Conservation (phyloP, 2,329 filamentous ascomycete species). For the Penicillium nordicum region DNA sequence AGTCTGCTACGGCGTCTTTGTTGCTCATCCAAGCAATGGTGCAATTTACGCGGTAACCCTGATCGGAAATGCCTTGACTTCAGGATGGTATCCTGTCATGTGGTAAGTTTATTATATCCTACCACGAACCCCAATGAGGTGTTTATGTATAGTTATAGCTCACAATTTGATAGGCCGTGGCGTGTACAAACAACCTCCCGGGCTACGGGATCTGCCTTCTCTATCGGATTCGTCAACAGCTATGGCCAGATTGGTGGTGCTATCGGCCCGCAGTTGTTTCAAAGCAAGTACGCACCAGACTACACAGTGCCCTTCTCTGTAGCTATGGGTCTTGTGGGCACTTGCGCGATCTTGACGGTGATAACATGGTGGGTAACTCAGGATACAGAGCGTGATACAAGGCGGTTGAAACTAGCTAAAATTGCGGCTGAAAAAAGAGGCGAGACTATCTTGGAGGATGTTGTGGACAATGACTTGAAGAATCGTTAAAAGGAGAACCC, state of each 20-base stretch:
- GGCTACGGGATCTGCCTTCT: conserved; percentile 51
- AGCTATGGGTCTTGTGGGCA: conserved; percentile 46
- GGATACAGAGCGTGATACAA: conserved; percentile 46
- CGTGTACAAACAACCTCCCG: conserved; percentile 48
- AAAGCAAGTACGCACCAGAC: conserved; percentile 45
- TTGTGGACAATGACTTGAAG: conserved; percentile 40
- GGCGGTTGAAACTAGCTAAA: conserved; percentile 44
- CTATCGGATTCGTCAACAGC: conserved; percentile 51
- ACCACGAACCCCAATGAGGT: no score
- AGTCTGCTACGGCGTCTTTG: conserved; percentile 47
- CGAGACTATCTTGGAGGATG: conserved; percentile 45
- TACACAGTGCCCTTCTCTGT: conserved; percentile 46
- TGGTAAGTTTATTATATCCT: conserved; percentile 25
- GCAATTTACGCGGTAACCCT: conserved; percentile 49
- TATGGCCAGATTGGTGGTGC: conserved; percentile 52
- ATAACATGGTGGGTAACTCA: conserved; percentile 48
- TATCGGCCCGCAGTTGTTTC: conserved; percentile 49
- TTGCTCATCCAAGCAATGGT: conserved; percentile 46
- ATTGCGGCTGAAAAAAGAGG: conserved; percentile 42
- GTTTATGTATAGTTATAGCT: not conserved
- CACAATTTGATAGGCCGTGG: conserved; percentile 40
- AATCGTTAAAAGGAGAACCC: not conserved
- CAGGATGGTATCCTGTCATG: conserved; percentile 50
- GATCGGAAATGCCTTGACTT: conserved; percentile 44
- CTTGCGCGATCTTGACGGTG: conserved; percentile 43